Conservation (phyloP, 495 filamentous ascomycete genomes). For the Penicillium paxilli region DNA sequence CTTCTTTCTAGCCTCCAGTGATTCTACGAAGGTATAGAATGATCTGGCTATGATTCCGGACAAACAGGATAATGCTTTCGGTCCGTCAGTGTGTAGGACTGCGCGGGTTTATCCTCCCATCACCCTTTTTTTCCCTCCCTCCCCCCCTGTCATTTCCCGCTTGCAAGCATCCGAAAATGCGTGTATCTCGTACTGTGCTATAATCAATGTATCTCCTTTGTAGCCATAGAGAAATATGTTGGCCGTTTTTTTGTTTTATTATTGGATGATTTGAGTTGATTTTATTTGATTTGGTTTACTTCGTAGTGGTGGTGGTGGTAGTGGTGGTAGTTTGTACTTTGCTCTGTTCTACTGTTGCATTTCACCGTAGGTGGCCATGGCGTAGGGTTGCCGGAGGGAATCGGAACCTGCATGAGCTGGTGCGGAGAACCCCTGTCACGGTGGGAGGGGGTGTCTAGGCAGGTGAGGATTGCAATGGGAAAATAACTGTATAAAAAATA, state of each 20-base stretch:
- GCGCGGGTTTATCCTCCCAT: slow-evolving; percentile 19
- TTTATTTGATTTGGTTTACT: not conserved
- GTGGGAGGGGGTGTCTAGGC: slow-evolving; percentile 3
- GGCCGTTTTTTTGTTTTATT: slow-evolving; percentile 20
- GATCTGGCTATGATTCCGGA: not conserved
- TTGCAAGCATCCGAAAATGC: slow-evolving; percentile 38
- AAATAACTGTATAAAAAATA: too few relatives aligned
- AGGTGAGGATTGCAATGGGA: too few relatives aligned
- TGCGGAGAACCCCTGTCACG: slow-evolving; percentile 33
- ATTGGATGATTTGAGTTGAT: not conserved
- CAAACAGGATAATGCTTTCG: not conserved
- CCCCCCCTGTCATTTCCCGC: slow-evolving; percentile 13
- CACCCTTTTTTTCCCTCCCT: slow-evolving; percentile 40
- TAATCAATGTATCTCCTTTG: slow-evolving; percentile 54
- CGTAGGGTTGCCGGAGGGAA: slow-evolving; percentile 23
- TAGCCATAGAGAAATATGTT: slow-evolving; percentile 41
- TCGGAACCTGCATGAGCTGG: slow-evolving; percentile 28
- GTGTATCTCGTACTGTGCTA: slow-evolving; percentile 53
- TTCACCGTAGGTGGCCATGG: not conserved
- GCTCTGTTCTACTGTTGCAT: too few relatives aligned
- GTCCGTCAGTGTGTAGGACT: slow-evolving; percentile 9
- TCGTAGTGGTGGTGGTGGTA: not conserved
- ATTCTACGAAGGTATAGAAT: too few relatives aligned
- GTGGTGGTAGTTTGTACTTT: too few relatives aligned
- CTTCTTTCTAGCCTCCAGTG: too few relatives aligned